Evolutionary conservation across 2,329 filamentous ascomycete genomes (phyloP).

Genomic region (Cordyceps militaris): DNA sequence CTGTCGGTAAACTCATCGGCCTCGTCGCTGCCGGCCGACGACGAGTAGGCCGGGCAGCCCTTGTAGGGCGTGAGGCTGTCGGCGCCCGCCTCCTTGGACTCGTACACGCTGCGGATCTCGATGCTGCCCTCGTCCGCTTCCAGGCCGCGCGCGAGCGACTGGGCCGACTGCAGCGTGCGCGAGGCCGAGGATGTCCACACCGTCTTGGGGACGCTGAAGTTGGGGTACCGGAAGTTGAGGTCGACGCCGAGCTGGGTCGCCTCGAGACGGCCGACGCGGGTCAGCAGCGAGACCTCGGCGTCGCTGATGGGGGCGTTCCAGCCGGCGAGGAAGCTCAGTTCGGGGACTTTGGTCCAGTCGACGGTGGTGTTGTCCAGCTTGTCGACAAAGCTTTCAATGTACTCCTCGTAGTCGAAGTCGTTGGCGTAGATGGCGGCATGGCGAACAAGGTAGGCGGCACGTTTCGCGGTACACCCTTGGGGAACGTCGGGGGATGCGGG

Average conservation of each 20-base stretch:
- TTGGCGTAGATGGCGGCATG: conserved; percentile 56
- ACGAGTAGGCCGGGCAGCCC: conserved; percentile 56
- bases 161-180: conserved; percentile 50
- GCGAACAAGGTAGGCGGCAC: conserved; percentile 50
- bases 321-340: conserved; percentile 46
- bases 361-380: conserved; percentile 54
- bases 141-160: conserved; percentile 50
- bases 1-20: conserved; percentile 40
- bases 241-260: conserved; percentile 52
- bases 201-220: conserved; percentile 43
- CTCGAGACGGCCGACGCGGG: conserved; percentile 53
- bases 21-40: conserved; percentile 49
- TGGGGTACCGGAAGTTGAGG: conserved; percentile 51
- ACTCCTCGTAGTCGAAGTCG: conserved; percentile 50
- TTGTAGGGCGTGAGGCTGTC: conserved; percentile 58
- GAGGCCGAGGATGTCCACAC: conserved; percentile 59
- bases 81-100: conserved; percentile 50
- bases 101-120: conserved; percentile 47
- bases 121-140: conserved; percentile 47
- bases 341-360: conserved; percentile 49
- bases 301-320: conserved; percentile 53
- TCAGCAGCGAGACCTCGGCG: conserved; percentile 52
- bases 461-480: conserved; percentile 42
- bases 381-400: conserved; percentile 47
- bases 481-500: conserved; percentile 36